Evolutionary conservation across 352 stramenopile species (phyloP).

Genomic region (Phytophthora sp.): DNA sequence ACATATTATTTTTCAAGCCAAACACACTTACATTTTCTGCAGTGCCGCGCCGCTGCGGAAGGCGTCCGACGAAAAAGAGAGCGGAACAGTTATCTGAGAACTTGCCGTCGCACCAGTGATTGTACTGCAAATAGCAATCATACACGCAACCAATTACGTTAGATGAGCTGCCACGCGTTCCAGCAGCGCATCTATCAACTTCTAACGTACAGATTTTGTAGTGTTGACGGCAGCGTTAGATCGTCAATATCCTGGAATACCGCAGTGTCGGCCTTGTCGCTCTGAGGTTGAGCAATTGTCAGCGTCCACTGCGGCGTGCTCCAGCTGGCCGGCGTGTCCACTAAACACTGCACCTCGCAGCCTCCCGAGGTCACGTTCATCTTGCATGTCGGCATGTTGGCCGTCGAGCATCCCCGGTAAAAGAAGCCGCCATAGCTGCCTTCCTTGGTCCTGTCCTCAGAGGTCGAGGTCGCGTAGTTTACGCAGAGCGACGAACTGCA

Average conservation of each 20-base stretch:
- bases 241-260: slow-evolving; percentile 65
- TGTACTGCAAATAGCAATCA: slow-evolving; percentile 44
- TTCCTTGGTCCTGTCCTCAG: slow-evolving; percentile 32
- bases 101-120: slow-evolving; percentile 60
- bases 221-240: slow-evolving; percentile 51
- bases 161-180: slow-evolving; percentile 3
- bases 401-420: slow-evolving; percentile 60
- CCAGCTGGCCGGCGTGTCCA: slow-evolving; percentile 36
- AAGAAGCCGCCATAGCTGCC: slow-evolving; percentile 66
- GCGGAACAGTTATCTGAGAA: slow-evolving; percentile 56
- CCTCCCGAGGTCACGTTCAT: slow-evolving; percentile 43
- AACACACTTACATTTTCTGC: slow-evolving; percentile 51
- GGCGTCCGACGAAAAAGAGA: slow-evolving; percentile 57
- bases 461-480: slow-evolving; percentile 54
- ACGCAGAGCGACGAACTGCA: slow-evolving; percentile 67
- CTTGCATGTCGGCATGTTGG: slow-evolving; percentile 59
- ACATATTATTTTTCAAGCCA: too few species aligned
- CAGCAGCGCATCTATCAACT: background rate
- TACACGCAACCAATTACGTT: slow-evolving; percentile 3
- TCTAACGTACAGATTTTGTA: slow-evolving; percentile 64
- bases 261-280: slow-evolving; percentile 64
- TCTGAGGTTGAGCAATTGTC: slow-evolving; percentile 65
- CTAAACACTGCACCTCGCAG: slow-evolving; percentile 76
- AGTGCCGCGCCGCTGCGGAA: slow-evolving; percentile 55
- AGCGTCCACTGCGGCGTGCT: slow-evolving; percentile 55